Evolutionary conservation across 2,329 filamentous ascomycete genomes (phyloP).

Genomic region (Lithohypha guttulata): DNA sequence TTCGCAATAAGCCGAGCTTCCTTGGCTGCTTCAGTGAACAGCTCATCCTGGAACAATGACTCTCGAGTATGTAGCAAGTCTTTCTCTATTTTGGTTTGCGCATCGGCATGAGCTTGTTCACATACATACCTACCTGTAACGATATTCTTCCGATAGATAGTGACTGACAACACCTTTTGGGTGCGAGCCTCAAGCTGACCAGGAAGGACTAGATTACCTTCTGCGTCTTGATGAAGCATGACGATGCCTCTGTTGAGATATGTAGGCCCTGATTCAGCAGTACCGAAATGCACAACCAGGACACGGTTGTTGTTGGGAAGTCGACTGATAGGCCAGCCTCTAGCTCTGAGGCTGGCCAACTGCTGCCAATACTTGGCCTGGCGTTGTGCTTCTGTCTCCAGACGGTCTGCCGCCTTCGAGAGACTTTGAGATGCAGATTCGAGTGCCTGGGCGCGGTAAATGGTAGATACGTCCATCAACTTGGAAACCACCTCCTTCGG

Average conservation of each 20-base stretch:
- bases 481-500: conserved; percentile 47
- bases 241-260: conserved; percentile 67
- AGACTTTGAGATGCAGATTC: conserved; percentile 64
- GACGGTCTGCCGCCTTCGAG: conserved; percentile 56
- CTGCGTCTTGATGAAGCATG: conserved; percentile 60
- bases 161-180: conserved; percentile 54
- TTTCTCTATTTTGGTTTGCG: conserved; percentile 29
- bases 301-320: conserved; percentile 62
- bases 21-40: conserved; percentile 79
- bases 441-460: conserved; percentile 70
- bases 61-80: conserved; percentile 28
- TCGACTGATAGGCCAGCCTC: conserved; percentile 76
- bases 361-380: conserved; percentile 88
- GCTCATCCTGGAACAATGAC: conserved; percentile 53
- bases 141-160: conserved; percentile 12
- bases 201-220: conserved; percentile 59
- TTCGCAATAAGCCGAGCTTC: conserved; percentile 66
- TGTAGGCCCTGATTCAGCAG: conserved; percentile 56
- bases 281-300: conserved; percentile 80
- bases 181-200: conserved; percentile 36
- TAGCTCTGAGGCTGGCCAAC: conserved; percentile 66
- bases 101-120: conserved; percentile 25
- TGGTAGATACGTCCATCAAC: conserved; percentile 44
- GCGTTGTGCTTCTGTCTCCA: conserved; percentile 65
- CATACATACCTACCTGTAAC: conserved; percentile 21